Evolutionary conservation across 2,329 filamentous ascomycete genomes (phyloP), one percentile per base, ranked within the genome.

Genomic region (Fonsecaea nubica): DNA sequence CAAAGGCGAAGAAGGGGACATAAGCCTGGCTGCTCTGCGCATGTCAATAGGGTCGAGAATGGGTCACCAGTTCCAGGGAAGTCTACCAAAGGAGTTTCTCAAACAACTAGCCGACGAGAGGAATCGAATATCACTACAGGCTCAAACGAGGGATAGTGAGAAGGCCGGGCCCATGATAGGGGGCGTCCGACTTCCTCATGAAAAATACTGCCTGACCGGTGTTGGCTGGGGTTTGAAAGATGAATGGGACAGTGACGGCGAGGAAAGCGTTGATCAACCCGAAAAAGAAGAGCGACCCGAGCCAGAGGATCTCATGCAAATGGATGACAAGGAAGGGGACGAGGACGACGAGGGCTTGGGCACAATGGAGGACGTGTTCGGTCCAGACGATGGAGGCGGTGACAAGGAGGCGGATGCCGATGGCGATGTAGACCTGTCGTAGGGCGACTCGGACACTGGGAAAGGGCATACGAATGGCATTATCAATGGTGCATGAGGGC

Each of bases 31-130:
- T 35, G 85, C 86, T 62, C 74, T 90, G 56, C 79, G 87, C 32
- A 83, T 89, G 66, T 87, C 86, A 2, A 88, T 90, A 61, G 84
- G 84, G 1, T 85, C 83, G 53, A 80, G 87, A 15, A 79, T 87
- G 58, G 70, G 68, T 13, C 85, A 87, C 71, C 85, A 88, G 73
- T 90, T 89, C 73, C 82, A 84, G 69, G 80, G 83, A 0, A 80
- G 81, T 0, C 72, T 90, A 69, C 85, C 87, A 0, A 89, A 89
- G 73, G 87, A 89, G 72, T 88, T 86, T 65, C 78, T 89, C 73
- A 79, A 84, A 71, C 85, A 88, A 74, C 77, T 88, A 33, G 87
- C 85, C 13, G 78, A 78, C 32, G 84, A 86, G 74, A 77, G 83
- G 66, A 87, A 88, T 74, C 76, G 82, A 5, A 80, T 86, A 58